Percentiles rank a stretch among this genome's conserved stretches.
These are phyloP conservation scores for Ceratobasidium papillatum DNA, from an alignment of 1,284 basidiomycete genomes.

Conservation along the genomic window DNA sequence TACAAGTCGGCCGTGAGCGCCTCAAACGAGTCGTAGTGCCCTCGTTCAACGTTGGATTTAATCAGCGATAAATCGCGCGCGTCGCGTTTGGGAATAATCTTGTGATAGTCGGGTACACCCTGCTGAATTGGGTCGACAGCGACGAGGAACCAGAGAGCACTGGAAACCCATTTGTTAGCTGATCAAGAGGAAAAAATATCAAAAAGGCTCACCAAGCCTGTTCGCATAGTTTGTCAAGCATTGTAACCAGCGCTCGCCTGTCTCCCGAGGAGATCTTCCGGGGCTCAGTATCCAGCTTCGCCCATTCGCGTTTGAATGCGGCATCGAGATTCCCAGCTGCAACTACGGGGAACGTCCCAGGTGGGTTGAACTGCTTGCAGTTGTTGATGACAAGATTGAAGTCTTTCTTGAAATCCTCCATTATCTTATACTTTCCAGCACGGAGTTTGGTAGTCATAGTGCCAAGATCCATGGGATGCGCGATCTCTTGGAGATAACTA, in stretches of 20 bases:
- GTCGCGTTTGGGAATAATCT: conserved; percentile 82
- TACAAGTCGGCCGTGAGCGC: conserved; percentile 83
- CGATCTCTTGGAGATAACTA: conserved; percentile 94
- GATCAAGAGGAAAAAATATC: conserved; percentile 17
- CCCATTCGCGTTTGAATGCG: conserved; percentile 87
- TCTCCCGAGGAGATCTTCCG: conserved; percentile 80
- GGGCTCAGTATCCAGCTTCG: conserved; percentile 67
- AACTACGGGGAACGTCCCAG: conserved; percentile 75
- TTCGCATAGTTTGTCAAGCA: conserved; percentile 76
- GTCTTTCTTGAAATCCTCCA: conserved; percentile 85
- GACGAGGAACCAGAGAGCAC: conserved; percentile 81
- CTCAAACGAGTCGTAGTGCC: conserved; percentile 81
- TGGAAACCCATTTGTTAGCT: conserved; percentile 48
- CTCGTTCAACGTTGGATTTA: conserved; percentile 79
- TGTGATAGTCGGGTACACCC: conserved; percentile 83
- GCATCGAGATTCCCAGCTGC: conserved; percentile 80
- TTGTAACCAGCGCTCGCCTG: conserved; percentile 78
- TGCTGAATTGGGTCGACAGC: conserved; percentile 84
- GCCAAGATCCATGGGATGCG: conserved; percentile 92
- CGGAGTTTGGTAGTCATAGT: conserved; percentile 82
- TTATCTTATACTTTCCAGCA: conserved; percentile 71
- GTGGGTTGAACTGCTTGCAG: conserved; percentile 88
- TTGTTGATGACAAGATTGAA: conserved; percentile 88
- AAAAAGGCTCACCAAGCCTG: conserved; percentile 69
- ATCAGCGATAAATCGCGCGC: conserved; percentile 90